These are phyloP conservation scores for Curvularia hawaiiensis DNA, from an alignment of 2,329 filamentous ascomycete genomes.

Conservation along the genomic window DNA sequence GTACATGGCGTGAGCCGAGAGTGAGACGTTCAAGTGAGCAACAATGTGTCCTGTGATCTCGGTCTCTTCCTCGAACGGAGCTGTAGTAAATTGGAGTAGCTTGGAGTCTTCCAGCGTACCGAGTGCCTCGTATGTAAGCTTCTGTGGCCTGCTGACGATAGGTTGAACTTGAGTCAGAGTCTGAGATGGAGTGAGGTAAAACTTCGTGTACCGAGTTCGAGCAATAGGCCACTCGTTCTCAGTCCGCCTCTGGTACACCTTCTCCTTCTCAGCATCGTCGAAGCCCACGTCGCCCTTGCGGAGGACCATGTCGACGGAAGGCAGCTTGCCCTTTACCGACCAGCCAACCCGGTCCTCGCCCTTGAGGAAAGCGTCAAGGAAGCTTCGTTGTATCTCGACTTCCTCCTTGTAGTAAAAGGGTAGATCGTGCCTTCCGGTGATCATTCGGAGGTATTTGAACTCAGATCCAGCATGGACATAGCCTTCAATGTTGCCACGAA, in stretches of 20 bases:
- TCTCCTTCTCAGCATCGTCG: conserved; percentile 67
- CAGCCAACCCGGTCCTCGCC: conserved; percentile 67
- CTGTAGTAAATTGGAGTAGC: conserved; percentile 62
- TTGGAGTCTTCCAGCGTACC: conserved; percentile 62
- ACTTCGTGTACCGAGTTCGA: conserved; percentile 67
- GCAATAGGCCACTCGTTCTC: conserved; percentile 72
- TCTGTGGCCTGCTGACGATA: conserved; percentile 34
- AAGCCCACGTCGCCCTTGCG: conserved; percentile 70
- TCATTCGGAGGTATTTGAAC: conserved; percentile 71
- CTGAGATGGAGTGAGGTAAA: conserved; percentile 59
- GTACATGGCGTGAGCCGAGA: conserved; percentile 47
- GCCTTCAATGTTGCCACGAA: conserved; percentile 71
- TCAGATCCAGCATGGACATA: conserved; percentile 67
- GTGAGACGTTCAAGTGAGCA: conserved; percentile 67
- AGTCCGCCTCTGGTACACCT: conserved; percentile 58
- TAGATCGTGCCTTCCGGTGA: conserved; percentile 72
- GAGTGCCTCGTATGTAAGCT: conserved; percentile 64
- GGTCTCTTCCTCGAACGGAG: conserved; percentile 64
- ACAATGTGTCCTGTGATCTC: conserved; percentile 73
- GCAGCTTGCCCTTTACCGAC: conserved; percentile 61
- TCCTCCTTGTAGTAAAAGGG: conserved; percentile 75
- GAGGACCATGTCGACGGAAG: conserved; percentile 65
- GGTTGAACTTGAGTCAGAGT: conserved; percentile 48
- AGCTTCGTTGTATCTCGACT: conserved; percentile 69
- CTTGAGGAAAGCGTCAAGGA: conserved; percentile 74